Conservation (phyloP, 345 rosid species). For the Murraya koenigii region DNA sequence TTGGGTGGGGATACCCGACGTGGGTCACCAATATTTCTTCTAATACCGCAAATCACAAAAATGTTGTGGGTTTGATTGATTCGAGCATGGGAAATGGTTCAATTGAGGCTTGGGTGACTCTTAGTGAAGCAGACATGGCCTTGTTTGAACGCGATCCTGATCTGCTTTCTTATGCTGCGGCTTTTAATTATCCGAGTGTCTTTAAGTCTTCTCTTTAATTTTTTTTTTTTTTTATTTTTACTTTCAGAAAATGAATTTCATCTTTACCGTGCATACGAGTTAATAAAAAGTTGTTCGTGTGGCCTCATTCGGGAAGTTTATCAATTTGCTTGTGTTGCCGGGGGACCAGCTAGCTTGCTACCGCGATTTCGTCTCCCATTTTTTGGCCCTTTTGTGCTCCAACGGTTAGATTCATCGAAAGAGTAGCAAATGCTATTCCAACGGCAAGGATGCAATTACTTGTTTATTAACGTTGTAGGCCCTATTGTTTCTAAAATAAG, state of each 20-base stretch:
- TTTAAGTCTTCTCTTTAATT: background rate
- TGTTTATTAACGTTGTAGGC: no score
- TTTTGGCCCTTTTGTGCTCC: no score
- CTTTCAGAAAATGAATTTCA: background rate
- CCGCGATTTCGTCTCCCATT: no score
- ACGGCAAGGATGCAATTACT: no score
- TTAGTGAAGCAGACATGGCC: constrained; percentile 37
- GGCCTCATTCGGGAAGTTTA: background rate
- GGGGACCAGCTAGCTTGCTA: no score
- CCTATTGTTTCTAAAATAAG: no score
- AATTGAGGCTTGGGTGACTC: constrained; percentile 47
- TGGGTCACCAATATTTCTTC: constrained; percentile 33
- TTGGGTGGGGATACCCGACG: constrained; percentile 42
- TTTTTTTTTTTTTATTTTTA: no score
- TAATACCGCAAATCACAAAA: background rate
- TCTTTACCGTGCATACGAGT: background rate
- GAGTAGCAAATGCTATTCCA: no score
- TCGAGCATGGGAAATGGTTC: constrained; percentile 32
- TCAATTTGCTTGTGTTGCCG: background rate
- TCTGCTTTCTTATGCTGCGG: constrained; percentile 32
- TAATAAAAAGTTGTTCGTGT: background rate
- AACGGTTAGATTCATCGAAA: no score
- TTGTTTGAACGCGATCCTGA: constrained; percentile 39
- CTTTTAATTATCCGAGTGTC: constrained; percentile 27
- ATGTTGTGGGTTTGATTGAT: constrained; percentile 29